These are phyloP conservation scores for Solanum chacoense DNA, from an alignment of 305 asterid genomes.

Conservation along the genomic window DNA sequence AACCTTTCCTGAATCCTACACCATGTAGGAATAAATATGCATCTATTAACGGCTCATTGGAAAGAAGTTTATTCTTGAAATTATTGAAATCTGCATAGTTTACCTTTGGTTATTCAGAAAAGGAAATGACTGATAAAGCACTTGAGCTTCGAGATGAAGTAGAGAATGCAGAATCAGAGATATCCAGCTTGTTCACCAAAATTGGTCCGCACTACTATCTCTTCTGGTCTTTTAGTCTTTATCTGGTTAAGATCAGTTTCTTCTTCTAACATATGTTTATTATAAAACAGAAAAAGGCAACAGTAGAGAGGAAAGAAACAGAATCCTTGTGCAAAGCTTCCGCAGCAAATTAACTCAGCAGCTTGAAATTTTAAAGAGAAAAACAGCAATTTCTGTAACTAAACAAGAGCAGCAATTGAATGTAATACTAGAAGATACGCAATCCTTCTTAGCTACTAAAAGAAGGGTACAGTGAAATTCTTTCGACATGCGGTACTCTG, in stretches of 20 bases:
- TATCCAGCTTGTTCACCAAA: conserved; percentile 30
- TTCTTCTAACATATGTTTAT: background rate
- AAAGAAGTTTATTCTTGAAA: background rate
- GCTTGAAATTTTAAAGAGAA: conserved; percentile 31
- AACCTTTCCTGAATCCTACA: background rate
- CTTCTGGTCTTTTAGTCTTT: background rate
- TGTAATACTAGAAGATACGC: conserved; percentile 27
- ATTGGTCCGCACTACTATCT: conserved; percentile 23
- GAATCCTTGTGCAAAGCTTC: conserved; percentile 19
- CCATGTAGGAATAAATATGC: background rate
- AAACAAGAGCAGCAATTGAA: conserved; percentile 39
- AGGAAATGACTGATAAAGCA: conserved; percentile 32
- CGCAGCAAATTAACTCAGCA: conserved; percentile 32
- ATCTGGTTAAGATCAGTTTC: background rate
- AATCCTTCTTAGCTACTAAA: conserved; percentile 31
- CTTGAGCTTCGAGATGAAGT: conserved; percentile 44
- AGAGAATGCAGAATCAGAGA: conserved; percentile 39
- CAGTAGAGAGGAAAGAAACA: conserved; percentile 32
- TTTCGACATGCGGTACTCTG: background rate
- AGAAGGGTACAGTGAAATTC: conserved; percentile 21
- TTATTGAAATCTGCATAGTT: background rate
- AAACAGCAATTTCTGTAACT: conserved; percentile 24
- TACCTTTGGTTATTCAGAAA: conserved; percentile 16
- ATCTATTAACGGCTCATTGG: background rate
- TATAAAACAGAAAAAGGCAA: conserved; percentile 30